Percentiles rank a stretch among this genome's conserved stretches.
Conservation (phyloP, 768 basidiomycete species). For the Auriscalpium microsporum region DNA sequence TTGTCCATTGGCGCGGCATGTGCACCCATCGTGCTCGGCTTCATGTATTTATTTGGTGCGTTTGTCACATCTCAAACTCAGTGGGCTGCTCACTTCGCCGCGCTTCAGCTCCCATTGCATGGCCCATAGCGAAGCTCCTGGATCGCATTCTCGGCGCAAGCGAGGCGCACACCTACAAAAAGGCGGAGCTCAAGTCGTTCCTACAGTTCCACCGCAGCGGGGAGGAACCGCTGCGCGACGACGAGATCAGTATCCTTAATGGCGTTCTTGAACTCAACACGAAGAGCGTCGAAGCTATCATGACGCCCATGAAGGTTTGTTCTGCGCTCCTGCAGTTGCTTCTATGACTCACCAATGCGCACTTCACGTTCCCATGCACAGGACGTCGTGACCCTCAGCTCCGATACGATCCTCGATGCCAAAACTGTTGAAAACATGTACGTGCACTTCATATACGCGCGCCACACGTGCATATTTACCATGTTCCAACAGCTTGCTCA, state of each 20-base stretch:
- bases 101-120: conserved; percentile 42
- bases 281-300: conserved; percentile 51
- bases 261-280: conserved; percentile 72
- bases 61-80: background rate
- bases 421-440: conserved; percentile 70
- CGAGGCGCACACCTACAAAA: conserved; percentile 72
- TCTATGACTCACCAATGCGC: background rate
- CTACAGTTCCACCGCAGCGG: conserved; percentile 68
- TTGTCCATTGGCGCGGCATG: conserved; percentile 46
- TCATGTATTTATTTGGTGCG: conserved; percentile 44
- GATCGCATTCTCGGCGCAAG: conserved; percentile 72
- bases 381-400: conserved; percentile 77
- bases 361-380: conserved; percentile 19
- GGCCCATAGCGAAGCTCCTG: conserved; percentile 59
- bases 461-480: background rate
- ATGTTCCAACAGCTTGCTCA: conserved; percentile 40
- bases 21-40: conserved; percentile 39
- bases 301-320: conserved; percentile 47
- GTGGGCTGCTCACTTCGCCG: background rate
- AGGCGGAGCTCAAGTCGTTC: conserved; percentile 59
- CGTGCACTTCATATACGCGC: conserved; percentile 16
- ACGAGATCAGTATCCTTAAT: conserved; percentile 75
- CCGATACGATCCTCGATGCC: conserved; percentile 75
- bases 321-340: background rate
- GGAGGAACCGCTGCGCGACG: conserved; percentile 70